Conservation (phyloP, 2,329 filamentous ascomycete genomes). For the Lachnellula suecica region DNA sequence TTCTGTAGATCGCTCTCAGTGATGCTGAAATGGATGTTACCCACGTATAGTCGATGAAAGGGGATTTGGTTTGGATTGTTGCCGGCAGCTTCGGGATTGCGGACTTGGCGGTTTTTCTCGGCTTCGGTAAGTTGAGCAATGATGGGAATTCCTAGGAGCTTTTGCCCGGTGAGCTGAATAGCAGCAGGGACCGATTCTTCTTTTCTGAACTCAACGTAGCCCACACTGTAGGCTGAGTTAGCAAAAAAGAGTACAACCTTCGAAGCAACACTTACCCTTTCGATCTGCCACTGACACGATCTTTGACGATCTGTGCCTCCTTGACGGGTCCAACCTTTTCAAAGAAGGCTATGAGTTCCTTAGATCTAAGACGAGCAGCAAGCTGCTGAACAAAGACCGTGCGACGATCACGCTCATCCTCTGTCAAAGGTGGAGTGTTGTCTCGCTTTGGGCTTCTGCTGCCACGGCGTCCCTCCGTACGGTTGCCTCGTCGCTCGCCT, state of each 20-base stretch:
- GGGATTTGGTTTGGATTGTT: slow-evolving; percentile 80
- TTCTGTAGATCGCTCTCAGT: slow-evolving; percentile 94
- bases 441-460: slow-evolving; percentile 44
- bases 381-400: slow-evolving; percentile 99
- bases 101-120: slow-evolving; percentile 97
- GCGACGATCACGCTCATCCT: slow-evolving; percentile 93
- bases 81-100: slow-evolving; percentile 68
- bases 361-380: slow-evolving; percentile 86
- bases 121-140: slow-evolving; percentile 98
- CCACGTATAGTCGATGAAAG: slow-evolving; percentile 97
- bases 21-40: slow-evolving; percentile 99
- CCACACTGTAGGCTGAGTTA: slow-evolving; percentile 68
- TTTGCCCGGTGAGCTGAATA: slow-evolving; percentile 97
- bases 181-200: slow-evolving; percentile 92
- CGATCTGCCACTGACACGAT: slow-evolving; percentile 91
- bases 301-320: slow-evolving; percentile 98
- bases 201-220: slow-evolving; percentile 97
- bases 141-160: slow-evolving; percentile 96
- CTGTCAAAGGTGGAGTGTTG: slow-evolving; percentile 72
- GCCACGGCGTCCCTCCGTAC: slow-evolving; percentile 37
- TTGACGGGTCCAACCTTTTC: slow-evolving; percentile 93
- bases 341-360: slow-evolving; percentile 92
- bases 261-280: slow-evolving; percentile 73
- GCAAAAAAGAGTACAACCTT: slow-evolving; percentile 2
- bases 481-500: slow-evolving; percentile 41